These are phyloP conservation scores for Lasiodiplodia sp. DNA, from an alignment of 2,329 filamentous ascomycete species.

Conservation along the genomic window DNA sequence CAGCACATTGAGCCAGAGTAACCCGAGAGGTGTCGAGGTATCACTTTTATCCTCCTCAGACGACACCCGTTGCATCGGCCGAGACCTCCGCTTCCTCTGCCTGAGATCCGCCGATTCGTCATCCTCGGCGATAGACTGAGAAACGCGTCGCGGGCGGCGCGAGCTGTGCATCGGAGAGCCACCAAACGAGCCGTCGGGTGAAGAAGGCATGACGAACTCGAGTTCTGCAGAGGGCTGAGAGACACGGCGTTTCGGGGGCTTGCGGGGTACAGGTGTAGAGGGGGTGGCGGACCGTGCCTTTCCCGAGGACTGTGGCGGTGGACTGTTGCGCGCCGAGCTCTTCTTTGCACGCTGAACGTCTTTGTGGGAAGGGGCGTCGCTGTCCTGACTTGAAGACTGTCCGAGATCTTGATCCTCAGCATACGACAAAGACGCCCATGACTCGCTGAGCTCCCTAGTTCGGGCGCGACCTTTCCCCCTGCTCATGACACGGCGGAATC, in stretches of 20 bases:
- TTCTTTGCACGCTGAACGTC: not conserved
- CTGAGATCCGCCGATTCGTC: not conserved
- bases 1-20: slow-evolving; percentile 44
- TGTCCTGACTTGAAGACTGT: slow-evolving; percentile 31
- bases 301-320: slow-evolving; percentile 24
- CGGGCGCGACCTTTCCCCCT: slow-evolving; percentile 33
- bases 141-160: slow-evolving; percentile 3
- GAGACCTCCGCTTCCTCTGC: slow-evolving; percentile 8
- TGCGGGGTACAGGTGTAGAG: slow-evolving; percentile 29
- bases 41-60: not conserved
- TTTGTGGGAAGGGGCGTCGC: not conserved
- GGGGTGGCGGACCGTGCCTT: slow-evolving; percentile 14
- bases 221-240: slow-evolving; percentile 43
- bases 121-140: not conserved
- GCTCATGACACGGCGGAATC: slow-evolving; percentile 13
- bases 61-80: slow-evolving; percentile 17
- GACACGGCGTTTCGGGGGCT: not conserved
- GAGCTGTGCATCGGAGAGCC: slow-evolving; percentile 29
- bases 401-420: slow-evolving; percentile 34
- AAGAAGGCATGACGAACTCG: slow-evolving; percentile 53
- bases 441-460: slow-evolving; percentile 36
- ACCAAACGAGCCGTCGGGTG: slow-evolving; percentile 36
- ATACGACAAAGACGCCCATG: slow-evolving; percentile 43
- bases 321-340: not conserved
- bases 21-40: slow-evolving; percentile 29